Percentiles rank a stretch among this genome's conserved stretches.
Evolutionary conservation across 148 eudicot genomes (phyloP).

Genomic region (Amaranthus hypochondriacus): DNA sequence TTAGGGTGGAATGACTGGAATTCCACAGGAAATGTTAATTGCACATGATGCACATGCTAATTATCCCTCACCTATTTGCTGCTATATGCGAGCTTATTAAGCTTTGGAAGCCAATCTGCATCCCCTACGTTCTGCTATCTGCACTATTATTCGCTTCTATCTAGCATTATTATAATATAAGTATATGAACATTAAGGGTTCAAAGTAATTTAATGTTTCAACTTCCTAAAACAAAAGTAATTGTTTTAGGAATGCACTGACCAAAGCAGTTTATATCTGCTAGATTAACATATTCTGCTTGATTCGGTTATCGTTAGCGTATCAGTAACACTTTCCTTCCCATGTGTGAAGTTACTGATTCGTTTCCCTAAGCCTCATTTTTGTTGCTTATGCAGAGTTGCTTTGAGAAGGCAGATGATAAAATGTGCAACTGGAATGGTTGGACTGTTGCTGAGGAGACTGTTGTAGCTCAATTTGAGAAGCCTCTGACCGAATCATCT

Average conservation of each 20-base stretch:
- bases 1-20: background rate
- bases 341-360: background rate
- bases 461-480: conserved; percentile 51
- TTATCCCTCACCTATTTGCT: background rate
- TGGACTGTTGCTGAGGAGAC: conserved; percentile 71
- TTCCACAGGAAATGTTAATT: too few relatives aligned
- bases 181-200: too few relatives aligned
- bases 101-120: too few relatives aligned
- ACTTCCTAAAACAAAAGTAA: background rate
- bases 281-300: background rate
- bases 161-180: too few relatives aligned
- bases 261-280: background rate
- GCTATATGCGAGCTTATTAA: background rate
- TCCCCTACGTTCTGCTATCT: too few relatives aligned
- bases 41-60: background rate
- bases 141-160: too few relatives aligned
- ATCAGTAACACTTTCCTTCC: background rate
- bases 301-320: background rate
- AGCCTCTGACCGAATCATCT: conserved; percentile 12
- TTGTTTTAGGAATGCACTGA: background rate
- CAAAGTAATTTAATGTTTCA: too few relatives aligned
- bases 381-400: conserved; percentile 42
- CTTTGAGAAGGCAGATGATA: conserved; percentile 24
- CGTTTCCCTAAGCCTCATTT: background rate
- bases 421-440: conserved; percentile 25